Evolutionary conservation across 768 basidiomycete genomes (phyloP), one percentile per base, ranked within the genome.

Genomic region (Solioccasus polychromus): DNA sequence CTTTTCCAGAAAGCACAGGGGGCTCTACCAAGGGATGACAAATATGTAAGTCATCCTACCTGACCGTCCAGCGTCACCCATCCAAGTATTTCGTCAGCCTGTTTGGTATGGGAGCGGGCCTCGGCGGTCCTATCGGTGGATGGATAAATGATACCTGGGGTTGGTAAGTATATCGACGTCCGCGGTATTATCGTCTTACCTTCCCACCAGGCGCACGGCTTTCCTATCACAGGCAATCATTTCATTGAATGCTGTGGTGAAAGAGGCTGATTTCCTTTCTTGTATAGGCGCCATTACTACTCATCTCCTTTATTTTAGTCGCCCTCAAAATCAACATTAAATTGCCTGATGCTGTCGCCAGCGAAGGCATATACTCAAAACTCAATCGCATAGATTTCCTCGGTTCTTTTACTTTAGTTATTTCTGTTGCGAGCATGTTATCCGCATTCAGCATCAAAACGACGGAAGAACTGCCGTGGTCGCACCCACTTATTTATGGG

Each of bases 21-120:
- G 92, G 2, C 67, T 95, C 8, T 95, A 92, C 60, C 95, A 98
- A 64, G 93, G 93, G 45, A 76, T 92, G 73, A 83, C 86, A 26
- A 92, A 92, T 61, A 80, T 92, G 89, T 91, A 71, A 54, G 80
- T 61, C 26, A 2, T 8, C 44, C 23, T 34, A 36, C 32, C 34
- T 22, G 26, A 11, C 34, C 14, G 6, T 34, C 28, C 37, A 38
- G 38, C 19, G n/a, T 45, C 59, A 32, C 41, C 44, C 46, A 37
- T 51, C 52, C 8, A 48, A 17, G 8, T 6, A 32, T 47, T 41
- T 2, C 45, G 32, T 53, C 57, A 92, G 89, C 66, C 64, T 91
- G 51, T 95, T 82, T 61, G 93, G 92, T 34, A 70, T 90, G 42
- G 93, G 93, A 44, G 80, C 88, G 32, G 85, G 83, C 38, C 67